Evolutionary conservation across 352 stramenopile species (phyloP).

Genomic region (Phytophthora pini): DNA sequence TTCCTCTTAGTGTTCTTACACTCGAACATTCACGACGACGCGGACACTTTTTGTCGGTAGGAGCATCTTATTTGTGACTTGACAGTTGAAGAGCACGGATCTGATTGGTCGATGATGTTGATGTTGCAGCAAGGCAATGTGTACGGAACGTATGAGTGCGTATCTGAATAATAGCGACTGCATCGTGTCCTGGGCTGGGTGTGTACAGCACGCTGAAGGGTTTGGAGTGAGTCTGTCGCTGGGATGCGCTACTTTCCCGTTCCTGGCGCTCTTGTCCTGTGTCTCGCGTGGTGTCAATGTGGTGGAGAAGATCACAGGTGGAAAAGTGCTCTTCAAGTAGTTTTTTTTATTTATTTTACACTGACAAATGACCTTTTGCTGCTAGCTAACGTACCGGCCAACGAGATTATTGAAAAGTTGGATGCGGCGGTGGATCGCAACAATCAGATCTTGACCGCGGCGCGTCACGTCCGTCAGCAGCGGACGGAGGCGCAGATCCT

Average conservation of each 20-base stretch:
- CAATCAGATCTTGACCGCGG: slow-evolving; percentile 74
- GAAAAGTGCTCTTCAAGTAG: neutral
- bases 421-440: slow-evolving; percentile 71
- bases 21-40: slow-evolving; percentile 86
- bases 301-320: slow-evolving; percentile 87
- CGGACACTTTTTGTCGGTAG: slow-evolving; percentile 76
- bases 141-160: slow-evolving; percentile 69
- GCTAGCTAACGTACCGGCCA: slow-evolving; percentile 64
- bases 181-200: slow-evolving; percentile 85
- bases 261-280: slow-evolving; percentile 81
- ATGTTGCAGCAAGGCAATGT: slow-evolving; percentile 59
- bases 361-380: slow-evolving; percentile 9
- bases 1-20: slow-evolving; percentile 88
- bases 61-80: slow-evolving; percentile 8
- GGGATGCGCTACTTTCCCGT: slow-evolving; percentile 83
- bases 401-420: slow-evolving; percentile 67
- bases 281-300: slow-evolving; percentile 82
- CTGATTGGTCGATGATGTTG: slow-evolving; percentile 15
- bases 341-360: neutral
- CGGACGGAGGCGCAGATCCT: slow-evolving; percentile 87
- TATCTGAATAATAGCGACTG: slow-evolving; percentile 85
- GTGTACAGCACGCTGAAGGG: slow-evolving; percentile 79
- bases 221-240: slow-evolving; percentile 86
- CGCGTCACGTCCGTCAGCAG: slow-evolving; percentile 75
- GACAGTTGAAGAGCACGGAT: slow-evolving; percentile 19